Percentiles rank a stretch among this genome's conserved stretches.
Conservation (phyloP, 2,329 filamentous ascomycete genomes). For the Pestalotiopsis sp. region DNA sequence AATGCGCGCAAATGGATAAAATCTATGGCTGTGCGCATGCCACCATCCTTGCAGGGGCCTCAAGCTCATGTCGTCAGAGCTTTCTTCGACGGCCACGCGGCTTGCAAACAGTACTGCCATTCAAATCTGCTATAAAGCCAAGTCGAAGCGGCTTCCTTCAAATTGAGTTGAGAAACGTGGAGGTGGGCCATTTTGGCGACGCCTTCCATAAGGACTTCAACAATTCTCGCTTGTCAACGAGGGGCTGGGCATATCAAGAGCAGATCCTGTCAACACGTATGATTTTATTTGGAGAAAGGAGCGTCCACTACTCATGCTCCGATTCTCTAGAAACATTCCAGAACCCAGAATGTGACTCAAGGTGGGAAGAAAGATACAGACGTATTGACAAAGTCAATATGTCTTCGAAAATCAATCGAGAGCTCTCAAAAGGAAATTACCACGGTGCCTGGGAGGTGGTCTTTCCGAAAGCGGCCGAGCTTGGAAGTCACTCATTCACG, state of each 20-base stretch:
- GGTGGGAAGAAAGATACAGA: too few relatives aligned
- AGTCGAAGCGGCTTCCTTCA: neutral
- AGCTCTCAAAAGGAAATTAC: neutral
- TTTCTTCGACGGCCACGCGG: neutral
- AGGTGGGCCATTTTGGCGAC: too few relatives aligned
- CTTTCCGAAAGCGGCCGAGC: too few relatives aligned
- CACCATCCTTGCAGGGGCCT: neutral
- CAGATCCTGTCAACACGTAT: neutral
- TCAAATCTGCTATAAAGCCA: neutral
- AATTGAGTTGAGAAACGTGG: neutral
- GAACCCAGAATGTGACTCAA: neutral
- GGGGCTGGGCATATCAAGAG: neutral
- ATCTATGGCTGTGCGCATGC: neutral
- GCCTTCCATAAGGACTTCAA: too few relatives aligned
- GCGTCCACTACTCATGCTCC: neutral
- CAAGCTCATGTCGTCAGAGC: neutral
- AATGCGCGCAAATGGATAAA: neutral
- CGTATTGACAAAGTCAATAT: neutral
- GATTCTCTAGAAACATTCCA: neutral
- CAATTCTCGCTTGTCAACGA: neutral
- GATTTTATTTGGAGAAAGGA: neutral
- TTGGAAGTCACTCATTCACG: neutral
- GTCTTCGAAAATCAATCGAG: neutral
- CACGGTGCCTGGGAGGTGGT: too few relatives aligned
- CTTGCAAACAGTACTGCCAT: neutral